These are phyloP conservation scores for Pythium aristosporum DNA, from an alignment of 352 stramenopile species.

Conservation along the genomic window DNA sequence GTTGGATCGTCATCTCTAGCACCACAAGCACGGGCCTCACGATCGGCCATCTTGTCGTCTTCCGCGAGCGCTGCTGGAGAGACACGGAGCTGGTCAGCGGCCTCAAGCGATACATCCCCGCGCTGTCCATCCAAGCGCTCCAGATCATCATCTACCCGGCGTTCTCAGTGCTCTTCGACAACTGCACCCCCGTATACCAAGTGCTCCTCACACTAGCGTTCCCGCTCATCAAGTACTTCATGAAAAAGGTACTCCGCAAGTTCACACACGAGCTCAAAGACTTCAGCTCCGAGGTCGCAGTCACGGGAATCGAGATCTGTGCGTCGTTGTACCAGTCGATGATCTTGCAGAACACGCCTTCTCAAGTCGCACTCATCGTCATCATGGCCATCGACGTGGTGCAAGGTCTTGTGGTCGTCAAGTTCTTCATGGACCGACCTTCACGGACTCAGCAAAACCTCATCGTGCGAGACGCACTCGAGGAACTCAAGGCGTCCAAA, in stretches of 20 bases:
- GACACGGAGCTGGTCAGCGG: neutral
- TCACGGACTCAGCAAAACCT: neutral
- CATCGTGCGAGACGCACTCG: constrained; percentile 8
- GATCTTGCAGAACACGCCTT: constrained; percentile 26
- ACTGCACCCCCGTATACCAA: neutral
- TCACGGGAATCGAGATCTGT: constrained; percentile 26
- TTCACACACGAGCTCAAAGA: constrained; percentile 8
- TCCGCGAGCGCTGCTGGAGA: constrained; percentile 12
- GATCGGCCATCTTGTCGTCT: constrained; percentile 5
- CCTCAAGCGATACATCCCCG: constrained; percentile 1
- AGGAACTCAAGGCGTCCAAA: neutral
- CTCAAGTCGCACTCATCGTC: constrained; percentile 10
- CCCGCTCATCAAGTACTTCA: constrained; percentile 24
- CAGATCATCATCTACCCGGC: constrained; percentile 28
- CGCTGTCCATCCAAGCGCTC: constrained; percentile 4
- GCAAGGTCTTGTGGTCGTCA: constrained; percentile 18
- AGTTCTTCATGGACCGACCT: constrained; percentile 28
- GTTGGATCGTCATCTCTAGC: constrained; percentile 4
- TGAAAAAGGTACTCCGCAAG: constrained; percentile 13
- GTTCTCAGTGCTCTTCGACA: constrained; percentile 29
- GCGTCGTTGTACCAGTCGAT: constrained; percentile 30
- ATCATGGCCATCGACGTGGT: constrained; percentile 28
- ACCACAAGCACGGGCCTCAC: constrained; percentile 3
- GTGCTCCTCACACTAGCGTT: constrained; percentile 21
- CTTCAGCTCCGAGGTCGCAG: constrained; percentile 16